Evolutionary conservation across 257 asterid genomes (phyloP).

Genomic region (Schizonepeta tenuifolia): DNA sequence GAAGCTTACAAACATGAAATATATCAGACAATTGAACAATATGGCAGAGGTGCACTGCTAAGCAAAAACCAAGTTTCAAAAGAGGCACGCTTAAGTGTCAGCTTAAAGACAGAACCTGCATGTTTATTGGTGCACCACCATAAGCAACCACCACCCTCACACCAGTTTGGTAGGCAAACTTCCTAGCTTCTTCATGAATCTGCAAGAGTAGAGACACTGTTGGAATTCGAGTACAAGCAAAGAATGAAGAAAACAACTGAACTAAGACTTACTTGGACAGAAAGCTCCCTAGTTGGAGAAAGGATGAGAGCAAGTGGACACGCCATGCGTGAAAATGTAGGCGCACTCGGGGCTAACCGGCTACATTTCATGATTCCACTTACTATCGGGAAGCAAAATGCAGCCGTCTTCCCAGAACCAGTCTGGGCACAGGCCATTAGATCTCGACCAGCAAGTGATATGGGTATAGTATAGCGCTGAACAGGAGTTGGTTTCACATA

Average conservation of each 20-base stretch:
- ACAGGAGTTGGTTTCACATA: slow-evolving; percentile 57
- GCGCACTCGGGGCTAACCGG: slow-evolving; percentile 31
- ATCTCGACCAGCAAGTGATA: slow-evolving; percentile 46
- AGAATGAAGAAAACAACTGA: not conserved
- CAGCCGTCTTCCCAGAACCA: slow-evolving; percentile 58
- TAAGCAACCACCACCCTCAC: slow-evolving; percentile 69
- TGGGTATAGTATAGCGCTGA: slow-evolving; percentile 53
- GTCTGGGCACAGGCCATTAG: slow-evolving; percentile 61
- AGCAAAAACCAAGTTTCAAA: slow-evolving; percentile 10
- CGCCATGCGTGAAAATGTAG: slow-evolving; percentile 44
- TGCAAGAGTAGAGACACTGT: slow-evolving; percentile 30
- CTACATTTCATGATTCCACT: slow-evolving; percentile 46
- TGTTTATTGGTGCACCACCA: slow-evolving; percentile 69
- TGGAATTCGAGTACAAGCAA: not conserved
- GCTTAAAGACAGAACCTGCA: slow-evolving; percentile 46
- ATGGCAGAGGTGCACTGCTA: not conserved
- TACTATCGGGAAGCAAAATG: slow-evolving; percentile 56
- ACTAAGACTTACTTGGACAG: slow-evolving; percentile 50
- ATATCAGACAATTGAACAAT: not conserved
- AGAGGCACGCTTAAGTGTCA: not conserved
- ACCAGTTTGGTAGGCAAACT: slow-evolving; percentile 74
- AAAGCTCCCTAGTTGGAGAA: slow-evolving; percentile 65
- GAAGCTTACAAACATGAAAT: not conserved
- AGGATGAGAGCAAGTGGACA: slow-evolving; percentile 67
- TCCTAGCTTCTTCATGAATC: slow-evolving; percentile 70